These are phyloP conservation scores for Mollisiaceae sp. DNA, from an alignment of 2,329 filamentous ascomycete species.

Conservation along the genomic window DNA sequence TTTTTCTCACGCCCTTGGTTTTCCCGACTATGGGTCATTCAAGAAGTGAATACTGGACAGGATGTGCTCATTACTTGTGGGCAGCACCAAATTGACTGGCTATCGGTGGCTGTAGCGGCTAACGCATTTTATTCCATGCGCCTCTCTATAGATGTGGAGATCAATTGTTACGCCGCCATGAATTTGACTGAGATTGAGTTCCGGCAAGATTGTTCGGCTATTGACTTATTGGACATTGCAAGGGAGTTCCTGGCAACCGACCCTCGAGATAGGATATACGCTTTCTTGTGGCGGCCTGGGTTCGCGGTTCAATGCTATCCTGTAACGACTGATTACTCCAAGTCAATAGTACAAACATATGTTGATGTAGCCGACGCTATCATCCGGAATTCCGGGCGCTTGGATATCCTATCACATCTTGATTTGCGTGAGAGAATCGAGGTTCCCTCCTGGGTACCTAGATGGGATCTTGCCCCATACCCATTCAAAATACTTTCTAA, in stretches of 20 bases:
- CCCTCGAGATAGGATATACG: conserved; percentile 29
- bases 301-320: too few relatives aligned
- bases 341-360: conserved; percentile 28
- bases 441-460: conserved; percentile 35
- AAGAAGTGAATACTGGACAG: conserved; percentile 36
- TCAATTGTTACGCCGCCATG: too few relatives aligned
- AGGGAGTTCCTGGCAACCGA: conserved; percentile 34
- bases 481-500: too few relatives aligned
- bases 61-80: conserved; percentile 34
- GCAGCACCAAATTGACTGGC: conserved; percentile 34
- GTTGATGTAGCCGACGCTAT: conserved; percentile 35
- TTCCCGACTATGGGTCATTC: conserved; percentile 35
- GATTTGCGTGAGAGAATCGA: conserved; percentile 32
- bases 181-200: too few relatives aligned
- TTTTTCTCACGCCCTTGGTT: conserved; percentile 36
- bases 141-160: too few relatives aligned
- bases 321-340: conserved; percentile 28
- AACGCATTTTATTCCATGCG: conserved; percentile 39
- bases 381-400: conserved; percentile 37
- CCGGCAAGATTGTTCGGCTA: too few relatives aligned
- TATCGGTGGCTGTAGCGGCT: conserved; percentile 37
- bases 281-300: conserved; percentile 23
- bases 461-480: too few relatives aligned
- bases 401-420: conserved; percentile 36
- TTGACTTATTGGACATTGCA: too few relatives aligned